Evolutionary conservation across 495 filamentous ascomycete genomes (phyloP).

Genomic region (Aspergillus leporis): DNA sequence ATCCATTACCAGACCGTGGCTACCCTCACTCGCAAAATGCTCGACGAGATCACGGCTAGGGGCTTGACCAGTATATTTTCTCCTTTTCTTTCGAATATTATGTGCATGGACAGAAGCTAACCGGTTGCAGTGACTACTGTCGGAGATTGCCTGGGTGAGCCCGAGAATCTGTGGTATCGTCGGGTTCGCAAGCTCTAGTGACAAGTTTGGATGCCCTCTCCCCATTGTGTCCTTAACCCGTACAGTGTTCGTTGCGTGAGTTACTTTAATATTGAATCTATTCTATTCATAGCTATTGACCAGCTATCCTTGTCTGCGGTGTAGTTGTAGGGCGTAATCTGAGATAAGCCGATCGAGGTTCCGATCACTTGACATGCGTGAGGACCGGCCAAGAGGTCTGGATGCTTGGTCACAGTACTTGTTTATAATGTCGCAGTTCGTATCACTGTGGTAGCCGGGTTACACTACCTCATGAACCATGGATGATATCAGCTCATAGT

Average conservation of each 20-base stretch:
- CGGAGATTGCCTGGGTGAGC: conserved; percentile 72
- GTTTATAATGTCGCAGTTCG: neutral
- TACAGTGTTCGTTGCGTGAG: neutral
- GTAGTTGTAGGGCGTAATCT: neutral
- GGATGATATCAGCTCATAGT: neutral
- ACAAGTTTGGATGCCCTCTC: neutral
- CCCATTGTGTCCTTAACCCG: neutral
- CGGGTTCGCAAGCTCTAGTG: neutral
- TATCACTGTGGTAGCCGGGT: neutral
- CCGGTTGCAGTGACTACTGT: conserved; percentile 59
- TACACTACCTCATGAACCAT: neutral
- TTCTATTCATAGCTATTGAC: neutral
- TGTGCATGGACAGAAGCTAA: neutral
- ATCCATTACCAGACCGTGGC: conserved; percentile 43
- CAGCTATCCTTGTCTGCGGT: neutral
- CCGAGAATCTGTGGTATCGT: conserved; percentile 63
- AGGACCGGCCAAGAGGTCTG: neutral
- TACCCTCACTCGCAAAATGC: conserved; percentile 36
- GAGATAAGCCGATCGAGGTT: neutral
- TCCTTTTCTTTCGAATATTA: neutral
- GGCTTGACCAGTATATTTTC: conserved; percentile 34
- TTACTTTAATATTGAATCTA: neutral
- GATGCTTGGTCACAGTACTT: neutral
- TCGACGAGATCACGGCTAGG: conserved; percentile 28
- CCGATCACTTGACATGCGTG: neutral